Evolutionary conservation across 2,329 filamentous ascomycete species (phyloP).

Genomic region (Fusarium albosuccineum): DNA sequence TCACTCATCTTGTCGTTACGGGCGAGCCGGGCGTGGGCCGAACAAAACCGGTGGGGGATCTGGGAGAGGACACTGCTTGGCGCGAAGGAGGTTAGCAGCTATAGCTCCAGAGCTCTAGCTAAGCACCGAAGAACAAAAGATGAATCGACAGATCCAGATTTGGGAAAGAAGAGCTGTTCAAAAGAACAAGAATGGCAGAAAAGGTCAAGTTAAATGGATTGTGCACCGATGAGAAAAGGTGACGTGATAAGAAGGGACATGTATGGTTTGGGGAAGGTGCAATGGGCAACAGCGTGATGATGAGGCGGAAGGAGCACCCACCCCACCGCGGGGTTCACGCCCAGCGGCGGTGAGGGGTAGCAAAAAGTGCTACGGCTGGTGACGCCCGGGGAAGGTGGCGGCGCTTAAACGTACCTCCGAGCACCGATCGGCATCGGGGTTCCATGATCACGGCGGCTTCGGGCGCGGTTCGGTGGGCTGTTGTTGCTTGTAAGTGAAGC

Average conservation of each 20-base stretch:
- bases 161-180: not conserved
- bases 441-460: conserved; percentile 37
- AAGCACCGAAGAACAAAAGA: conserved; percentile 19
- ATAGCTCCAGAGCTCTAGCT: conserved; percentile 38
- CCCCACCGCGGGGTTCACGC: conserved; percentile 32
- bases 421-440: conserved; percentile 35
- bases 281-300: conserved; percentile 36
- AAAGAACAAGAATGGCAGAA: conserved; percentile 5
- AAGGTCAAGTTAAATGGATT: conserved; percentile 12
- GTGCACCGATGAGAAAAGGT: conserved; percentile 1
- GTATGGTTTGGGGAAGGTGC: conserved; percentile 19
- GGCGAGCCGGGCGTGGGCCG: conserved; percentile 53
- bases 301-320: conserved; percentile 16
- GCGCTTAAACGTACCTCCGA: conserved; percentile 46
- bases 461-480: conserved; percentile 22
- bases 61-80: conserved; percentile 43
- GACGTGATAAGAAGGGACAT: conserved; percentile 14
- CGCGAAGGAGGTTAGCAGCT: conserved; percentile 35
- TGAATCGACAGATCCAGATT: conserved; percentile 7
- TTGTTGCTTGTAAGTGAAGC: conserved; percentile 27
- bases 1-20: conserved; percentile 63
- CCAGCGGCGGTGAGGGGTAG: conserved; percentile 29
- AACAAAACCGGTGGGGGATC: conserved; percentile 51
- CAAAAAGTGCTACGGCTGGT: not conserved
- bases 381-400: not conserved